These are phyloP conservation scores for Pulveroboletus frians DNA, from an alignment of 768 basidiomycete genomes.

Conservation along the genomic window DNA sequence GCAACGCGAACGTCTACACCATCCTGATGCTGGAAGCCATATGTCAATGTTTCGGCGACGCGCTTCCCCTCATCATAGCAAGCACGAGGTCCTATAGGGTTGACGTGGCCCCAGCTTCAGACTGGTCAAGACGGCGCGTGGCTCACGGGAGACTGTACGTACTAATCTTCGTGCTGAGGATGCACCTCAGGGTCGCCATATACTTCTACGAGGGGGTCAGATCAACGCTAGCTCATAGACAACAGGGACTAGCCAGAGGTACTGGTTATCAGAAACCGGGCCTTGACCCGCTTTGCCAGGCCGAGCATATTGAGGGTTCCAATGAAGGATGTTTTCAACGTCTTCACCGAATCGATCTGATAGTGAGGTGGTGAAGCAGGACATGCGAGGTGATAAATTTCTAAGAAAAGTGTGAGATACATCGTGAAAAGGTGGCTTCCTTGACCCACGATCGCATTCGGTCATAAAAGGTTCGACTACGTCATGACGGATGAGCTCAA, in stretches of 20 bases:
- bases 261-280: conserved; percentile 91
- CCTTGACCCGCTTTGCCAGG: conserved; percentile 94
- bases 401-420: conserved; percentile 33
- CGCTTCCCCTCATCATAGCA: conserved; percentile 99
- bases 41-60: conserved; percentile 96
- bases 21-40: conserved; percentile 93
- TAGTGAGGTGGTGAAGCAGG: conserved; percentile 97
- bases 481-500: conserved; percentile 96
- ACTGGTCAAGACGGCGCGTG: conserved; percentile 14
- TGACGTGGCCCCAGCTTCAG: conserved; percentile 92
- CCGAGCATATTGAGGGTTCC: conserved; percentile 99
- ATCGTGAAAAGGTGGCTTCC: too few species aligned
- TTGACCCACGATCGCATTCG: conserved; percentile 85
- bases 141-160: conserved; percentile 27
- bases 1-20: conserved; percentile 95
- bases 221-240: neutral
- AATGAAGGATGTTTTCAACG: conserved; percentile 97
- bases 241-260: conserved; percentile 70
- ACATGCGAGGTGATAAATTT: conserved; percentile 98
- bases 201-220: conserved; percentile 56
- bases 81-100: conserved; percentile 97
- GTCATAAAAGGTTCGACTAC: conserved; percentile 98
- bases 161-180: conserved; percentile 96
- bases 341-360: conserved; percentile 97
- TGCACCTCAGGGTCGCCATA: conserved; percentile 99